These are phyloP conservation scores for Dryas drummondii DNA, from an alignment of 306 rosid species.

Conservation along the genomic window DNA sequence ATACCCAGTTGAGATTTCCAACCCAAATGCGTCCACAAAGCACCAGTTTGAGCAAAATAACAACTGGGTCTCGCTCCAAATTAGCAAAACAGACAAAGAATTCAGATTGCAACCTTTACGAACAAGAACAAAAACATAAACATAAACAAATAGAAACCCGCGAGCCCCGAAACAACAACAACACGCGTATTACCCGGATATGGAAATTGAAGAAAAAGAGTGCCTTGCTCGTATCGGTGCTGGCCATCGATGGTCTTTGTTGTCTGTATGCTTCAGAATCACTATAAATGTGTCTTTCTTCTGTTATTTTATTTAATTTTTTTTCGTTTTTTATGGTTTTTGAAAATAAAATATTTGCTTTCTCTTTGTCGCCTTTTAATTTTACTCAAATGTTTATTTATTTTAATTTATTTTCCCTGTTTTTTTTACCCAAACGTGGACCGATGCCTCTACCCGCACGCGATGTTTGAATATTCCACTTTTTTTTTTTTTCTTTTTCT, in stretches of 20 bases:
- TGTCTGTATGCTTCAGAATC: constrained; percentile 42
- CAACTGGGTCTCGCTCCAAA: constrained; percentile 25
- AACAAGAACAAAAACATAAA: constrained; percentile 27
- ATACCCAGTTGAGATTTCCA: constrained; percentile 50
- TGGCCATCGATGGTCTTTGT: constrained; percentile 35
- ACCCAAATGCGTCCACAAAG: constrained; percentile 38
- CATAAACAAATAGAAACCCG: constrained; percentile 11
- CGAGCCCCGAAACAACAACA: constrained; percentile 37
- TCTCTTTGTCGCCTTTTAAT: background rate
- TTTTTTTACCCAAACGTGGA: constrained; percentile 41
- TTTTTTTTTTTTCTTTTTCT: background rate
- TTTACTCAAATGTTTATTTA: background rate
- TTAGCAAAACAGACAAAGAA: constrained; percentile 16
- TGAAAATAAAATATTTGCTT: constrained; percentile 5
- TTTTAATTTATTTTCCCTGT: background rate
- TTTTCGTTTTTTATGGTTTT: constrained; percentile 10
- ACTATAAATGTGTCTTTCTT: constrained; percentile 27
- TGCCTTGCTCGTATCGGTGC: constrained; percentile 39
- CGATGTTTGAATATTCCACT: constrained; percentile 38
- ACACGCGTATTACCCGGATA: constrained; percentile 34
- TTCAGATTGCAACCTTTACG: constrained; percentile 1
- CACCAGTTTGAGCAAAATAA: constrained; percentile 27
- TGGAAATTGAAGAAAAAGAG: constrained; percentile 42
- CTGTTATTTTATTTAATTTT: background rate
- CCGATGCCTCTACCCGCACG: constrained; percentile 50